Evolutionary conservation across 1,284 basidiomycete species (phyloP).

Genomic region (Ceratorhiza oryzae-sativae): DNA sequence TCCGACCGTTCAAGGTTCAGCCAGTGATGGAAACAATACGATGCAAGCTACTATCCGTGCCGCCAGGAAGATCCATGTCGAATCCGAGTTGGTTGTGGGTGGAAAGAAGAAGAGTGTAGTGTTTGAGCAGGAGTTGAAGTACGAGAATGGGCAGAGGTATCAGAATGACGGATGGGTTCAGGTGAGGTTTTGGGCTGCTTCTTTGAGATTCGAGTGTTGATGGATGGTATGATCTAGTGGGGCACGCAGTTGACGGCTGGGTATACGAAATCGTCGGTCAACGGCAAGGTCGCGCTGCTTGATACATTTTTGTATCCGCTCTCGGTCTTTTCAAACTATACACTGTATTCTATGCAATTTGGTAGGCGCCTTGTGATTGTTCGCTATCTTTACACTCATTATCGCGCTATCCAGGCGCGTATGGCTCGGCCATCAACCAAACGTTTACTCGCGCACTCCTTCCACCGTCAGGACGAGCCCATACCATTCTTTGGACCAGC

Average conservation of each 20-base stretch:
- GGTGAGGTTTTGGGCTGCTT: slow-evolving; percentile 13
- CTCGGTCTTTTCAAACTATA: slow-evolving; percentile 38
- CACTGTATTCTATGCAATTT: slow-evolving; percentile 37
- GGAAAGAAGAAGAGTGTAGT: slow-evolving; percentile 18
- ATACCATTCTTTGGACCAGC: slow-evolving; percentile 50
- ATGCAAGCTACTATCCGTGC: slow-evolving; percentile 37
- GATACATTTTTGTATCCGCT: slow-evolving; percentile 40
- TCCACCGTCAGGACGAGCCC: slow-evolving; percentile 49
- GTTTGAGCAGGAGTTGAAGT: slow-evolving; percentile 23
- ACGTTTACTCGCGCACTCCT: slow-evolving; percentile 50
- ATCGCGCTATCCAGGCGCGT: slow-evolving; percentile 47
- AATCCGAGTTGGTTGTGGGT: slow-evolving; percentile 32
- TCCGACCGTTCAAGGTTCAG: slow-evolving; percentile 25
- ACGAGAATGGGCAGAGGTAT: slow-evolving; percentile 38
- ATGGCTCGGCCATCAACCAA: slow-evolving; percentile 52
- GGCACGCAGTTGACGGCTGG: slow-evolving; percentile 37
- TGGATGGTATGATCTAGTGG: slow-evolving; percentile 9
- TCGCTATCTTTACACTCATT: too few species aligned
- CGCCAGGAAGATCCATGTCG: slow-evolving; percentile 13
- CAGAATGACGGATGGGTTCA: slow-evolving; percentile 37
- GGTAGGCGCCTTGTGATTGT: slow-evolving; percentile 25
- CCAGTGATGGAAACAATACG: slow-evolving; percentile 3
- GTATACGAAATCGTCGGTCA: slow-evolving; percentile 17
- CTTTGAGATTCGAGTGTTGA: too few species aligned
- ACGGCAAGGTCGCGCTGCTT: slow-evolving; percentile 28